Base-by-base conservation (phyloP, 768 basidiomycete species). In the Ramaria sp. region DNA sequence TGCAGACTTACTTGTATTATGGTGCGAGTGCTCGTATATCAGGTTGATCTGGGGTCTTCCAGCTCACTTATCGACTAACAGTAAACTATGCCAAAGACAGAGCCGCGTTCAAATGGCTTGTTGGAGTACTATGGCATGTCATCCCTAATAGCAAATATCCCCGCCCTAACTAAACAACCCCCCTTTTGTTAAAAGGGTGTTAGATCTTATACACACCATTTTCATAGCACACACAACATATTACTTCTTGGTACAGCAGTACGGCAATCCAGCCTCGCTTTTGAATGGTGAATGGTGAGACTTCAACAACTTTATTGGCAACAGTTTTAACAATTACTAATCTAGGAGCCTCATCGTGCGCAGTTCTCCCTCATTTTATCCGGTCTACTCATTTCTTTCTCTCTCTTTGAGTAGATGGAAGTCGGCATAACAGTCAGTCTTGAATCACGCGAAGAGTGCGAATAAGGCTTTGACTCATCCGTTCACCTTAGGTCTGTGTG, bases 221-320 rank as follows among this genome's bases (percentile, higher is more conserved):
- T 54, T 54, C 53, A 24, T 54, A 17, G 43, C 53, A 19, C 53
- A 54, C 20, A 45, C 53, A n/a, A 13, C 41, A 9, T 54, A 54
- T n/a, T 46, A 24, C 12, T 54, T 43, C 42, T 34, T 54, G 41
- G 53, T 54, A 3, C 22, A 27, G 30, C 22, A 54, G 13, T 54
- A 54, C 45, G 53, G 53, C 27, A 54, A 54, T 54, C 41, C 53
- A 22, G 39, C 43, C 1, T 22, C 41, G 11, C 53, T 54, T 19
- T 41, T 54, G 41, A 17, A 24, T 17, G 53, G 53, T 31, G 53
- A 54, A 54, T 54, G 53, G 53, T 54, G 45, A 20, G 41, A 30
- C 12, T 9, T 27, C 10, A 20, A 10, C 19, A 19, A 10, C 20
- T 12, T 5, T 6, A 24, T 19, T 24, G 10, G 13, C 10, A 3